Conservation (phyloP, 768 basidiomycete species). For the Nidularia pulvinata region DNA sequence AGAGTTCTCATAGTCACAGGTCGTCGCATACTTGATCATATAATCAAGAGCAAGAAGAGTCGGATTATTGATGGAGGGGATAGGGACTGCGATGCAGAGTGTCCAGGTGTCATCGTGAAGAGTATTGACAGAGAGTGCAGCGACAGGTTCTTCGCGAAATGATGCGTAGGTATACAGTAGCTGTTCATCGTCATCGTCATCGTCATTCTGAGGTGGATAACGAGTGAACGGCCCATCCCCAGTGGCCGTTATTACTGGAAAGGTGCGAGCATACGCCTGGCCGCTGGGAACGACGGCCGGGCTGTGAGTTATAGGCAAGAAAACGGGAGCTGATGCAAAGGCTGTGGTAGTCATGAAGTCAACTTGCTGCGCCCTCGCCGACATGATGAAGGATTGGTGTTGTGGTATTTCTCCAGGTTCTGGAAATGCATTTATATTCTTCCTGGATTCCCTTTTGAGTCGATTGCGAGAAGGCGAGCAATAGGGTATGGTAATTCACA, state of each 20-base stretch:
- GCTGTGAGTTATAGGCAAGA: background rate
- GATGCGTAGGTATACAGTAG: slow-evolving; percentile 10
- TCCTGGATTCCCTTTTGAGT: too few species aligned
- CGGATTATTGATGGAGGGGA: slow-evolving; percentile 4
- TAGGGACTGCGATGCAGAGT: background rate
- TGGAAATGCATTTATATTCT: background rate
- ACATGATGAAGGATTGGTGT: background rate
- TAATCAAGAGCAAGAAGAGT: slow-evolving; percentile 14
- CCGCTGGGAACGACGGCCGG: background rate
- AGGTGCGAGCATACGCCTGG: background rate
- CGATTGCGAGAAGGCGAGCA: too few species aligned
- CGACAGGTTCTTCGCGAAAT: slow-evolving; percentile 9
- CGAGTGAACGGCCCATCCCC: background rate
- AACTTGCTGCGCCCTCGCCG: background rate
- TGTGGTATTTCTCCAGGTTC: background rate
- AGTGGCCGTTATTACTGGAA: background rate
- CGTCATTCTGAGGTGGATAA: slow-evolving; percentile 1
- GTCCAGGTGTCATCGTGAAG: slow-evolving; percentile 8
- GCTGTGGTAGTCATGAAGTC: background rate
- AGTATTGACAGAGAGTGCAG: slow-evolving; percentile 1
- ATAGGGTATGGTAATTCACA: too few species aligned
- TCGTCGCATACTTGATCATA: slow-evolving; percentile 17
- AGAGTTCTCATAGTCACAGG: slow-evolving; percentile 11
- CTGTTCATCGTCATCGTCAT: slow-evolving; percentile 3
- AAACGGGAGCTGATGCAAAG: background rate